phyloP scores from a whole-genome alignment of 768 basidiomycete genomes.

The Tulasnella sp. region DNA sequence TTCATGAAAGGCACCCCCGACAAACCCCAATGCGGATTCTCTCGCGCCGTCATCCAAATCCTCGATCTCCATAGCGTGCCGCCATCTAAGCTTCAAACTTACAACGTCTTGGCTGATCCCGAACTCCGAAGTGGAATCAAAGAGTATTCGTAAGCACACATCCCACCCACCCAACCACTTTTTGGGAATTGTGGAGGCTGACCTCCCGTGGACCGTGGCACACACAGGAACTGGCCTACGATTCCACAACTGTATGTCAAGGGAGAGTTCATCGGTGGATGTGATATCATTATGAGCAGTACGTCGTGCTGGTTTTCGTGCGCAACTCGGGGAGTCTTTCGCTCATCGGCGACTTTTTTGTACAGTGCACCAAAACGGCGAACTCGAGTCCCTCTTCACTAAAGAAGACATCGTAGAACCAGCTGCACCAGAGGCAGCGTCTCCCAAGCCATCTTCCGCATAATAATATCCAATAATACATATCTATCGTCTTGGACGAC shows the following conservation, averaged over 20 bases:
- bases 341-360: background rate
- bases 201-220: background rate
- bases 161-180: background rate
- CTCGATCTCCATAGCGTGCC: constrained; percentile 79
- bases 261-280: constrained; percentile 94
- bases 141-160: constrained; percentile 88
- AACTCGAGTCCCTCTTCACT: constrained; percentile 74
- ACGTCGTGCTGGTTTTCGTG: background rate
- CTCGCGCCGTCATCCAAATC: constrained; percentile 85
- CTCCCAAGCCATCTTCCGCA: background rate
- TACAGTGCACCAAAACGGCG: constrained; percentile 92
- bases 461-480: constrained; percentile 7
- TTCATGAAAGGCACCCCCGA: constrained; percentile 98
- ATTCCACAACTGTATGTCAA: constrained; percentile 92
- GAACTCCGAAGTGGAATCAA: constrained; percentile 84
- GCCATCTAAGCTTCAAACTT: constrained; percentile 73
- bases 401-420: constrained; percentile 64
- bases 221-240: constrained; percentile 87
- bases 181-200: background rate
- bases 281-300: constrained; percentile 90
- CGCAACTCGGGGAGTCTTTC: background rate
- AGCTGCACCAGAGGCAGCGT: constrained; percentile 17
- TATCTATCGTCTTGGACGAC: background rate
- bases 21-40: constrained; percentile 89
- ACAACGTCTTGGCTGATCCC: constrained; percentile 78